These are phyloP conservation scores for Globisporangium viniferum DNA, from an alignment of 352 stramenopile species.

Conservation along the genomic window DNA sequence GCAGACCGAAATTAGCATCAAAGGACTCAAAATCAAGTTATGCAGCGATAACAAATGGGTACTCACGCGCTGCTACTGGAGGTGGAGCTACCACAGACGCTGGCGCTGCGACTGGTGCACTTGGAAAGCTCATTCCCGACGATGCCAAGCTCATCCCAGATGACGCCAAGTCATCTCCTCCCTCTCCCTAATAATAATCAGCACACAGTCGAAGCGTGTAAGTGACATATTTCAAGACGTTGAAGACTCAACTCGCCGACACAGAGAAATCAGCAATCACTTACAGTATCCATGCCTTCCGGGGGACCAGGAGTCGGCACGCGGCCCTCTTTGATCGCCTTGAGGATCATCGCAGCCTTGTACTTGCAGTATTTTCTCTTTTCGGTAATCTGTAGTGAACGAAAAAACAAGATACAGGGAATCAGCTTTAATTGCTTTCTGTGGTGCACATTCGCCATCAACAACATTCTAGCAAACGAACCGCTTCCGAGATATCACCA, in stretches of 20 bases:
- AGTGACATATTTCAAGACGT: not conserved
- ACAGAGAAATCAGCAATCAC: conserved; percentile 7
- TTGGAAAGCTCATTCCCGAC: conserved; percentile 13
- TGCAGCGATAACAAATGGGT: not conserved
- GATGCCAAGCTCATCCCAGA: conserved; percentile 10
- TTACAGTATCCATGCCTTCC: conserved; percentile 39
- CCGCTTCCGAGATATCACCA: conserved; percentile 77
- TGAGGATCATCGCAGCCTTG: conserved; percentile 95
- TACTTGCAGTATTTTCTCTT: conserved; percentile 95
- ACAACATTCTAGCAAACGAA: conserved; percentile 23
- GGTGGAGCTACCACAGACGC: not conserved
- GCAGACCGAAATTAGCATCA: not conserved
- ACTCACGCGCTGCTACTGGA: not conserved
- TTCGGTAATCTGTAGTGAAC: conserved; percentile 56
- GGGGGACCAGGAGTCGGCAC: conserved; percentile 77
- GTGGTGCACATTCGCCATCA: not conserved
- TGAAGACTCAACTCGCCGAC: not conserved
- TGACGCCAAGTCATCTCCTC: conserved; percentile 12
- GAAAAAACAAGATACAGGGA: not conserved
- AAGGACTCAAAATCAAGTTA: not conserved
- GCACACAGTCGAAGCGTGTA: not conserved
- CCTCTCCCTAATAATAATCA: not conserved
- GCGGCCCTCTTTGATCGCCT: conserved; percentile 92
- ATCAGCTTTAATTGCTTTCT: not conserved
- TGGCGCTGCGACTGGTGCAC: conserved; percentile 6